phyloP scores from a whole-genome alignment of 306 rosid species.

The Alnus glutinosa region DNA sequence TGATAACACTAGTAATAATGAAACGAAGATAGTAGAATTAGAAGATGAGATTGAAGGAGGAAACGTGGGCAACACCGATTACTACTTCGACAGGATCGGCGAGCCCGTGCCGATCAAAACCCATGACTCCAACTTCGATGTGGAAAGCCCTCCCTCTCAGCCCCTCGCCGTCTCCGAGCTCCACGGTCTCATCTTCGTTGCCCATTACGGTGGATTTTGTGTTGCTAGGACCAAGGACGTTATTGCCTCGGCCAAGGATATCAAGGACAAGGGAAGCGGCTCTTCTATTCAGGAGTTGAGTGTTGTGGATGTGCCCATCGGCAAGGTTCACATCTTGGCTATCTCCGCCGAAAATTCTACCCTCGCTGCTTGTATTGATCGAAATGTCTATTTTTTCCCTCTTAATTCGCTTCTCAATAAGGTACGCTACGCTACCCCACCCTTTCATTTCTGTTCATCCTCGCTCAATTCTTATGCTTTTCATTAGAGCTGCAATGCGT shows the following conservation, averaged over 20 bases:
- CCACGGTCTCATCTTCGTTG: slow-evolving; percentile 62
- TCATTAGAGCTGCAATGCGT: not conserved
- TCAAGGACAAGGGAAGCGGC: slow-evolving; percentile 52
- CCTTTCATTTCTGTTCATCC: not conserved
- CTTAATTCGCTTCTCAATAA: slow-evolving; percentile 46
- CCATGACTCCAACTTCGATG: slow-evolving; percentile 44
- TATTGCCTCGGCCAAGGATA: slow-evolving; percentile 56
- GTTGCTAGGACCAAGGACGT: slow-evolving; percentile 69
- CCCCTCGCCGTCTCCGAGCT: slow-evolving; percentile 79
- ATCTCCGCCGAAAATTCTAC: slow-evolving; percentile 59
- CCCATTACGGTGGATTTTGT: slow-evolving; percentile 79
- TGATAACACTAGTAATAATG: not conserved
- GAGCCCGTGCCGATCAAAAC: slow-evolving; percentile 57
- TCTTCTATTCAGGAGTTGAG: slow-evolving; percentile 58
- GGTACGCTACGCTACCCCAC: slow-evolving; percentile 35
- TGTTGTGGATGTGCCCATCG: slow-evolving; percentile 59
- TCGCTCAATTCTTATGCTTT: not conserved
- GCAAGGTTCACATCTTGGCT: slow-evolving; percentile 62
- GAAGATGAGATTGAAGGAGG: slow-evolving; percentile 59
- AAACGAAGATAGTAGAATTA: slow-evolving; percentile 25
- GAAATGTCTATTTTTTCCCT: slow-evolving; percentile 49
- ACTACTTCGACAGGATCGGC: slow-evolving; percentile 69
- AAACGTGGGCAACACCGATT: slow-evolving; percentile 34
- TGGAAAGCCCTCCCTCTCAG: slow-evolving; percentile 49
- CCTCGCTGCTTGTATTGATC: slow-evolving; percentile 57